Conservation (phyloP, 208 protist species). For the Borovskyia barvae region DNA sequence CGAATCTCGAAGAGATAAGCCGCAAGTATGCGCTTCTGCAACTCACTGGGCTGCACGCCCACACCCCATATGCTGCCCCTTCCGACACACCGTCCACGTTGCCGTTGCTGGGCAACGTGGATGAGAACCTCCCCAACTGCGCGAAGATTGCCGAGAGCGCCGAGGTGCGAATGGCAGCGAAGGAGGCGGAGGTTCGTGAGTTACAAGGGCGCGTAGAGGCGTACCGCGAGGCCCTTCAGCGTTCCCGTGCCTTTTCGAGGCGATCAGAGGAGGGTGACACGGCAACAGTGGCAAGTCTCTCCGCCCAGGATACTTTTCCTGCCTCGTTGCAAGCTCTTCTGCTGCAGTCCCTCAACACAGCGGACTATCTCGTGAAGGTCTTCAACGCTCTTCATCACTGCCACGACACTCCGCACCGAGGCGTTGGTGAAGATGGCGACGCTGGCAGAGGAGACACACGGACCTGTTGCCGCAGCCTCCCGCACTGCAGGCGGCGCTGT, state of each 20-base stretch:
- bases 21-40: slow-evolving; percentile 5
- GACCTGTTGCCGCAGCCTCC: slow-evolving; percentile 29
- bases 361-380: slow-evolving; percentile 71
- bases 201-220: slow-evolving; percentile 43
- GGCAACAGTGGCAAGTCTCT: background rate
- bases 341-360: slow-evolving; percentile 39
- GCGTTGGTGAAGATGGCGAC: background rate
- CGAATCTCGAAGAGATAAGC: slow-evolving; percentile 35
- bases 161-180: slow-evolving; percentile 15
- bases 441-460: background rate
- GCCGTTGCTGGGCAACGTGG: background rate
- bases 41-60: slow-evolving; percentile 21
- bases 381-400: slow-evolving; percentile 74
- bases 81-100: background rate
- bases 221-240: slow-evolving; percentile 42
- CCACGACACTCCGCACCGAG: slow-evolving; percentile 22
- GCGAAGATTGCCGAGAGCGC: background rate
- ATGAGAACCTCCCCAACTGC: background rate
- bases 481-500: slow-evolving; percentile 46
- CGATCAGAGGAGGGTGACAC: background rate
- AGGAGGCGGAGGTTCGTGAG: slow-evolving; percentile 34
- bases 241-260: slow-evolving; percentile 3
- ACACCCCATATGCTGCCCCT: too few species aligned
- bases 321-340: slow-evolving; percentile 35
- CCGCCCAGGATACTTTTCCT: too few species aligned